Base-by-base conservation (phyloP, 2,329 filamentous ascomycete species). In the Myrmaecium sp. region DNA sequence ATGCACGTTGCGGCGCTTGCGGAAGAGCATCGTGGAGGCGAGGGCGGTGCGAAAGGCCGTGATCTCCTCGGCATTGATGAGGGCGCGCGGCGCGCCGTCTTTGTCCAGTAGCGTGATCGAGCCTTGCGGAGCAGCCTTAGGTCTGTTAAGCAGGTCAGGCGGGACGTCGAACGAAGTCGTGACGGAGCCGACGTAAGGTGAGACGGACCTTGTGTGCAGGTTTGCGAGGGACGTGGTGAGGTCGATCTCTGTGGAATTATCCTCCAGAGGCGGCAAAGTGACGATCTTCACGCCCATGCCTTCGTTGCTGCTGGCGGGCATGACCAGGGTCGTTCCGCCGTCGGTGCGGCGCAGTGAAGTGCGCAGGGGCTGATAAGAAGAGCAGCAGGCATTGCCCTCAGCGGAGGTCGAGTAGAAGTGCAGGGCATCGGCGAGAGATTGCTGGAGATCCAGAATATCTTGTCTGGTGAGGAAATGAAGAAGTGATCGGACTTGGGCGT, bases 11-110 rank as follows among this genome's bases (percentile, higher is more conserved):
- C 66, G 59, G 30, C 86, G 78, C 41, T 60, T 60, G 38, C 56
- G 58, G 42, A 69, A 68, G 11, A 75, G 59, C 37, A 76, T 57
- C 30, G 74, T 66, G 8, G 66, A 64, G 0, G 67, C 66, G 8
- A 79, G 53, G 0, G 73, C 69, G 0, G 74, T 79, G 23, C 74
- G 63, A 49, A 78, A 79, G 1, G 71, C 71, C 0, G 74, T 79
- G 11, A 79, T 52, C 37, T 76, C 73, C 31, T 68, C 67, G 0
- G 74, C 73, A 37, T 75, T 76, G 33, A 80, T 54, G 11, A 77
- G 49, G 2, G 66, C 74, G 11, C 66, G 60, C 0, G 69, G 66
- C n/a, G 58, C 52, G 7, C 72, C 70, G 16, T 52, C 41, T 9
- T 52, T 50, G 37, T 74, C 69, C 17, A 74, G 58, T 1, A 77